These are phyloP conservation scores for Trichoderma citrinoviride DNA, from an alignment of 2,329 filamentous ascomycete genomes.

Conservation along the genomic window DNA sequence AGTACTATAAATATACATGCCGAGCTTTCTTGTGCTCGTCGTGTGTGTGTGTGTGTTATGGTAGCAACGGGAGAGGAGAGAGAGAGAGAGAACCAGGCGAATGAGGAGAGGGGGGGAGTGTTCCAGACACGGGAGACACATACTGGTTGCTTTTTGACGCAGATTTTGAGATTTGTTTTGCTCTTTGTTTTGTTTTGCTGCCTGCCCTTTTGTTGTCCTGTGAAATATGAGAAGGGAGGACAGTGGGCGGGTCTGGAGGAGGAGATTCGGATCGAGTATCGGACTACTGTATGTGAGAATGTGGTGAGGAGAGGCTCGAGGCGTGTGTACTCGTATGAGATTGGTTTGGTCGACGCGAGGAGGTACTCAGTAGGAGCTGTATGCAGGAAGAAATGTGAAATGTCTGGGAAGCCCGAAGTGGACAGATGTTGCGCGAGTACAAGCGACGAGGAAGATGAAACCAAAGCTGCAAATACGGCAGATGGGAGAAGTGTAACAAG, in stretches of 20 bases:
- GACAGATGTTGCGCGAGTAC: too few species aligned
- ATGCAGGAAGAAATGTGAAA: too few species aligned
- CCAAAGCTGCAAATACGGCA: too few species aligned
- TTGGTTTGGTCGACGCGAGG: too few species aligned
- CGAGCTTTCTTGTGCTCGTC: neutral
- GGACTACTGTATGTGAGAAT: neutral
- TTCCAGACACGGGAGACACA: constrained; percentile 1
- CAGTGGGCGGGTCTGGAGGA: neutral
- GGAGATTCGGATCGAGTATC: neutral
- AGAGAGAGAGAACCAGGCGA: too few species aligned
- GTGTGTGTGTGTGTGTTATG: constrained; percentile 8
- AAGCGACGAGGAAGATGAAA: too few species aligned
- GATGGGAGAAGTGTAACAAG: too few species aligned
- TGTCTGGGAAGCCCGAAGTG: too few species aligned
- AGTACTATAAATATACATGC: constrained; percentile 14
- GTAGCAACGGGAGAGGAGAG: constrained; percentile 9
- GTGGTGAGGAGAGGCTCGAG: neutral
- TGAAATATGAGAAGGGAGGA: neutral
- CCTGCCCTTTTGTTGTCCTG: neutral
- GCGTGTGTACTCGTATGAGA: too few species aligned
- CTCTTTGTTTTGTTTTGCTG: too few species aligned
- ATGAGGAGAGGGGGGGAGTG: neutral
- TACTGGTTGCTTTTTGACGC: constrained; percentile 1
- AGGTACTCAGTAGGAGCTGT: too few species aligned
- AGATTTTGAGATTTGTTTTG: neutral